Evolutionary conservation across 805 yeast genomes (phyloP).

Genomic region (Sugiyamaella chiloensis): DNA sequence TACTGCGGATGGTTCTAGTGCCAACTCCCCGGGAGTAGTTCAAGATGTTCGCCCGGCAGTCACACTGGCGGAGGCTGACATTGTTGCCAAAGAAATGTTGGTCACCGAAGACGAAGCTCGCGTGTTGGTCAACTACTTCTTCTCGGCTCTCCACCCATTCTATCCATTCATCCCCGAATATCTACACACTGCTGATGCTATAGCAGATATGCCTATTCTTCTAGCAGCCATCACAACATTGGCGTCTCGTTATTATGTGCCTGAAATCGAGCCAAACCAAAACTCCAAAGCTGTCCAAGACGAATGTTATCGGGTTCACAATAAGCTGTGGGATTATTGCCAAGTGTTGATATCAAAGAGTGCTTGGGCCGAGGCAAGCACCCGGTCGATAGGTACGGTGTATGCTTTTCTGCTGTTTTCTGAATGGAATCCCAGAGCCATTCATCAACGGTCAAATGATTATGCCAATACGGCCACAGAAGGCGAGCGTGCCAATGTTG

Average conservation of each 20-base stretch:
- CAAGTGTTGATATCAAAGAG: constrained; percentile 79
- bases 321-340: constrained; percentile 77
- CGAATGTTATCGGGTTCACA: constrained; percentile 47
- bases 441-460: constrained; percentile 84
- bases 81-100: constrained; percentile 52
- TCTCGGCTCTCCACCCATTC: constrained; percentile 79
- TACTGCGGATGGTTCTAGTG: neutral
- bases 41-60: neutral
- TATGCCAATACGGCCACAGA: constrained; percentile 45
- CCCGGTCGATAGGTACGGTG: constrained; percentile 82
- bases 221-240: constrained; percentile 79
- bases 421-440: constrained; percentile 95
- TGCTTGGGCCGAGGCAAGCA: constrained; percentile 91
- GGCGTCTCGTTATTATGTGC: constrained; percentile 70
- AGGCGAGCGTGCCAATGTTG: constrained; percentile 12
- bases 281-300: constrained; percentile 8
- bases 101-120: constrained; percentile 47
- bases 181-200: constrained; percentile 58
- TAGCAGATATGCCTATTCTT: constrained; percentile 77
- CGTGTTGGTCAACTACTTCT: constrained; percentile 45
- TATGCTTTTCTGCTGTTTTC: constrained; percentile 80
- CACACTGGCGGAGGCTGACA: constrained; percentile 11
- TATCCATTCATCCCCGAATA: constrained; percentile 83
- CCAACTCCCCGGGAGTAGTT: constrained; percentile 1
- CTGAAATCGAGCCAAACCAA: constrained; percentile 17